Percentiles rank a stretch among this genome's conserved stretches.
These are phyloP conservation scores for Aschersonia sp. DNA, from an alignment of 2,329 filamentous ascomycete genomes.

Conservation along the genomic window DNA sequence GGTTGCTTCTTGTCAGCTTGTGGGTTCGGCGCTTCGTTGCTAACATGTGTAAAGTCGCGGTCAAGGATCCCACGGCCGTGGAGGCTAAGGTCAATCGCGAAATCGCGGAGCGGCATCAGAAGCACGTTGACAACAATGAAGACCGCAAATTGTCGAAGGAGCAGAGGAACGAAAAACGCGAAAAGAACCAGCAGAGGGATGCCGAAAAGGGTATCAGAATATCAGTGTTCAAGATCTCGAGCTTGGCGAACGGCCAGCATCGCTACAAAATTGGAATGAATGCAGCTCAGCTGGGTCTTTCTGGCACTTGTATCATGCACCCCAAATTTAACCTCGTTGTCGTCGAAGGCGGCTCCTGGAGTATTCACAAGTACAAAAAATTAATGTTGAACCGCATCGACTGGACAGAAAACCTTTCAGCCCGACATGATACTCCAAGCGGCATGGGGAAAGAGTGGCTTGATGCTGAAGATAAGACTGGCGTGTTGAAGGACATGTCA, in stretches of 20 bases:
- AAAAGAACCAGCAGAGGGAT: slow-evolving; percentile 72
- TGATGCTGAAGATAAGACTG: slow-evolving; percentile 62
- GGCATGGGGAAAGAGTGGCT: slow-evolving; percentile 61
- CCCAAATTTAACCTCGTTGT: slow-evolving; percentile 81
- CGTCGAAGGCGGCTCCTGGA: slow-evolving; percentile 79
- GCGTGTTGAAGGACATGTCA: slow-evolving; percentile 67
- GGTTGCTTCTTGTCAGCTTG: slow-evolving; percentile 22
- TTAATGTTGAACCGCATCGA: slow-evolving; percentile 88
- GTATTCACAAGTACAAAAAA: slow-evolving; percentile 76
- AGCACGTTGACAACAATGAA: slow-evolving; percentile 68
- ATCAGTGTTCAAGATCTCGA: slow-evolving; percentile 79
- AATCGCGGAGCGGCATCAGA: slow-evolving; percentile 71
- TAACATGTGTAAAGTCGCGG: slow-evolving; percentile 28
- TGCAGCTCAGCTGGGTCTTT: slow-evolving; percentile 75
- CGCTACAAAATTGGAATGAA: slow-evolving; percentile 89
- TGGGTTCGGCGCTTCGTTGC: background rate
- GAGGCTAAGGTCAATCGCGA: slow-evolving; percentile 88
- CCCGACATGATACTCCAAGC: slow-evolving; percentile 45
- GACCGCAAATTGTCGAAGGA: slow-evolving; percentile 82
- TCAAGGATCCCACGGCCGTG: slow-evolving; percentile 94
- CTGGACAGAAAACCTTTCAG: slow-evolving; percentile 79
- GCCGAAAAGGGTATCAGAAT: slow-evolving; percentile 74
- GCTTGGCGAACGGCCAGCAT: slow-evolving; percentile 82
- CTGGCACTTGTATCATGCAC: slow-evolving; percentile 83
- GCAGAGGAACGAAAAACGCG: slow-evolving; percentile 71